phyloP scores from a whole-genome alignment of 371 early-diverging fungal genomes.

The Mortierella sp. region DNA sequence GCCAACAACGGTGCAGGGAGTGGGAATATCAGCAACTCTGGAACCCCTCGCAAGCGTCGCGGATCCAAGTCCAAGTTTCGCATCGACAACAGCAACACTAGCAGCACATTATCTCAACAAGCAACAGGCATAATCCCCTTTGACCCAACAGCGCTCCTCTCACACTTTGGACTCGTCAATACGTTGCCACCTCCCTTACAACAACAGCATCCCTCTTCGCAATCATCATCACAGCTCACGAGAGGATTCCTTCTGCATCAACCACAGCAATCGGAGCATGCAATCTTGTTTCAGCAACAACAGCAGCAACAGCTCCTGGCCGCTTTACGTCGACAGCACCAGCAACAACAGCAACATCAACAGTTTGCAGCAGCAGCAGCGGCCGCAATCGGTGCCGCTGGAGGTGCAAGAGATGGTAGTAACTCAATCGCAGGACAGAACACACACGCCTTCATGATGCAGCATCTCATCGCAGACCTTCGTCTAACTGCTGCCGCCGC shows the following conservation, averaged over 20 bases:
- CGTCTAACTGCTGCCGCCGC: neutral
- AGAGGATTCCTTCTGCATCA: neutral
- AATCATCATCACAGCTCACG: neutral
- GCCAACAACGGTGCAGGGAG: neutral
- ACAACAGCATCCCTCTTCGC: neutral
- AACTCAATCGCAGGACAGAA: neutral
- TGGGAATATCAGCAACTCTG: neutral
- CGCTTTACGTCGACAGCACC: neutral
- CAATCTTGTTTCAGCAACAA: neutral
- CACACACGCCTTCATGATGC: neutral
- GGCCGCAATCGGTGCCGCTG: neutral
- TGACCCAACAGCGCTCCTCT: neutral
- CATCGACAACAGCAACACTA: neutral
- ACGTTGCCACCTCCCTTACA: neutral
- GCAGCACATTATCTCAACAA: slow-evolving; percentile 3
- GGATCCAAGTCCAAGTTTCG: slow-evolving; percentile 27
- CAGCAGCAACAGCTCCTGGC: neutral
- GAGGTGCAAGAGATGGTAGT: neutral
- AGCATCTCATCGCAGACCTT: neutral
- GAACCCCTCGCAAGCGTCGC: slow-evolving; percentile 19
- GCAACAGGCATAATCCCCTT: neutral
- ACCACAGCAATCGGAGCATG: neutral
- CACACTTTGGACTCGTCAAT: neutral
- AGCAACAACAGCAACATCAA: neutral
- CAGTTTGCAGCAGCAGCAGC: neutral